Evolutionary conservation across 257 asterid genomes (phyloP).

Genomic region (Jacaranda copaia): DNA sequence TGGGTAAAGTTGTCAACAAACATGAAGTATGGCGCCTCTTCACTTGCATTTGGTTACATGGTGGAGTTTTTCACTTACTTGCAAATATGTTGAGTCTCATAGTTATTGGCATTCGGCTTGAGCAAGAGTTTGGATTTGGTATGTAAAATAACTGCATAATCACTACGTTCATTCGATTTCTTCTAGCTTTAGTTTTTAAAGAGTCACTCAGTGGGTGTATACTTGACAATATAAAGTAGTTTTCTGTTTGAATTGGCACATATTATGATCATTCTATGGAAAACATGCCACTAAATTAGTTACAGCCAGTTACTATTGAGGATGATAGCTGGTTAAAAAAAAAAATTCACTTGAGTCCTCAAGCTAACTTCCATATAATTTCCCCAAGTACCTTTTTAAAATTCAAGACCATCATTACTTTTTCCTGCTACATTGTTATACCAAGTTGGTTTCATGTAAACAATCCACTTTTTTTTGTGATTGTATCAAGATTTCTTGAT

Average conservation of each 20-base stretch:
- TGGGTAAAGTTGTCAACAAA: slow-evolving; percentile 66
- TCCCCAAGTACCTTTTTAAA: not conserved
- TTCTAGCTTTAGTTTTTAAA: not conserved
- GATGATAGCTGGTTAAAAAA: not conserved
- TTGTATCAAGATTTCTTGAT: not conserved
- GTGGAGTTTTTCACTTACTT: slow-evolving; percentile 83
- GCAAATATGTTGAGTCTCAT: slow-evolving; percentile 93
- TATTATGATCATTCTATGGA: slow-evolving; percentile 10
- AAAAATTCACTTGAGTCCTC: not conserved
- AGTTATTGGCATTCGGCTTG: slow-evolving; percentile 86
- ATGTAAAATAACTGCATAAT: slow-evolving; percentile 27
- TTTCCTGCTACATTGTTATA: not conserved
- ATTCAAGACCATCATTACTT: not conserved
- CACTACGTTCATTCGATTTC: not conserved
- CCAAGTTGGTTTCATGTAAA: not conserved
- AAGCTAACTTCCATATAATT: not conserved
- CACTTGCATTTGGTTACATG: slow-evolving; percentile 94
- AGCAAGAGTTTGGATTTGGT: slow-evolving; percentile 96
- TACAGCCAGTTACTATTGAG: slow-evolving; percentile 9
- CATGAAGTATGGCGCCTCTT: slow-evolving; percentile 93
- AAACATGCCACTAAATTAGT: not conserved
- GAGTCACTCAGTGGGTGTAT: not conserved
- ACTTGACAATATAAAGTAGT: not conserved
- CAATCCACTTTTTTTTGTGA: not conserved
- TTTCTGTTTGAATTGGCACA: not conserved